These are phyloP conservation scores for Metarhizium humberi DNA, from an alignment of 2,329 filamentous ascomycete species.

Conservation along the genomic window DNA sequence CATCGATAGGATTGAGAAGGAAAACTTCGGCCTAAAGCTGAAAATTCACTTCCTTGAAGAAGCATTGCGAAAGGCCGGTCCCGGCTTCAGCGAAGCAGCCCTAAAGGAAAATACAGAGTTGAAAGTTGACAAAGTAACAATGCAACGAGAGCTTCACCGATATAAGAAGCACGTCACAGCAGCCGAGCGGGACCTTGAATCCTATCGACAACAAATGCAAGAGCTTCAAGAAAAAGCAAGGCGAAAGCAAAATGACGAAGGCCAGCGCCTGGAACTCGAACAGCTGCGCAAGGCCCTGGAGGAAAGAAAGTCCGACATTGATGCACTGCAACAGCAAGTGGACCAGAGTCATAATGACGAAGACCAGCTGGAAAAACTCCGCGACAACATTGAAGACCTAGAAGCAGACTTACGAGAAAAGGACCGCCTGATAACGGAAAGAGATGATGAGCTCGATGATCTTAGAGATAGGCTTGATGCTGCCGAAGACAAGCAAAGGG, in stretches of 20 bases:
- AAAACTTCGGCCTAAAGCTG: slow-evolving; percentile 93
- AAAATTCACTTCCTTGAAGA: slow-evolving; percentile 97
- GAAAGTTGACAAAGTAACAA: slow-evolving; percentile 83
- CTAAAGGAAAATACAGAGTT: slow-evolving; percentile 93
- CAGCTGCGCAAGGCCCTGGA: slow-evolving; percentile 47
- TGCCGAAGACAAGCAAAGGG: slow-evolving; percentile 49
- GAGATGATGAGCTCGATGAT: slow-evolving; percentile 65
- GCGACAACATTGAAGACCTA: slow-evolving; percentile 65
- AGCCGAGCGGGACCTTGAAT: slow-evolving; percentile 80
- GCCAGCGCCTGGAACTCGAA: slow-evolving; percentile 52
- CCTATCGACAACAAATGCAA: slow-evolving; percentile 70
- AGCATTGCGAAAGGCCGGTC: slow-evolving; percentile 75
- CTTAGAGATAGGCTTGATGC: slow-evolving; percentile 47
- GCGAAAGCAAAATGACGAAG: slow-evolving; percentile 63
- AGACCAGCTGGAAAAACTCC: slow-evolving; percentile 55
- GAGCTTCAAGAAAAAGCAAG: slow-evolving; percentile 78
- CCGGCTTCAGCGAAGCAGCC: slow-evolving; percentile 80
- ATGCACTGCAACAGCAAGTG: slow-evolving; percentile 51
- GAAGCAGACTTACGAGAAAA: slow-evolving; percentile 70
- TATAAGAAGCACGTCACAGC: slow-evolving; percentile 77
- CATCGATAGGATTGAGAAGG: slow-evolving; percentile 94
- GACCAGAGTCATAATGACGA: slow-evolving; percentile 46
- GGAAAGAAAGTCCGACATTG: slow-evolving; percentile 50
- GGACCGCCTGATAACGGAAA: slow-evolving; percentile 61
- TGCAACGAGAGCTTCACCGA: slow-evolving; percentile 77